Base-by-base conservation (phyloP, 2,329 filamentous ascomycete genomes). In the Truncatella angustata region DNA sequence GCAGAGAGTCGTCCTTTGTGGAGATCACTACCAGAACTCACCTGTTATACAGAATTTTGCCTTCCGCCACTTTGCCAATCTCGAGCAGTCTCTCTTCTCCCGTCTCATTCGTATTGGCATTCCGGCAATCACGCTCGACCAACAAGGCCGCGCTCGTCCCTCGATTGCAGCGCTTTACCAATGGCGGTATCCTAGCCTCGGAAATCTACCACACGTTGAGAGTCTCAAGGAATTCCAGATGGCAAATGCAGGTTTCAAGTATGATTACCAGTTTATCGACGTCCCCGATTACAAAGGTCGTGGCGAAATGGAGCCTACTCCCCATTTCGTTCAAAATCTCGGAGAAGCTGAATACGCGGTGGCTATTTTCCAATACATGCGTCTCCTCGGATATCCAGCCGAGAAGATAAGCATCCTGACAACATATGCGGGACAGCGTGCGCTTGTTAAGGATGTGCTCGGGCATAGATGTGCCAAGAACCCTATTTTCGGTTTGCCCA, bases 331-430 rank as follows among this genome's bases (percentile, higher is more conserved):
- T 50, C 93, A 97, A 69, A 99, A 99, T 63, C 73, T 97, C 40
- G 94, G 94, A 43, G 94, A 99, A 72, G 94, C 94, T 2, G 95
- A 99, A 72, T 99, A 97, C 67, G 89, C 91, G 2, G 94, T 97
- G 23, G 94, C 94, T 3, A 80, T 99, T 26, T 99, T 86, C 72
- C 91, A 96, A 73, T 99, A 97, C 68, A 97, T 99, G 94, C 87
- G 94, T 18, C 77, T 99, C 18, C 83, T 99, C 4, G 94, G 93
- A 16, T 99, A 99, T 61, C 90, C 94, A 4, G 88, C 90, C 0
- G 70, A 74, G 16, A 83, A 87, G 65, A 97, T 99, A 62, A 90
- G 84, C 45, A 96, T 99, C 54, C 77, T 99, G 50, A 88, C 92
- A 2, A 96, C 93, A 0, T 99, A 99, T 67, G 91, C 94, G 14